Base-by-base conservation (phyloP, 176 grass and related monocot species). In the Saccharum officinarum region DNA sequence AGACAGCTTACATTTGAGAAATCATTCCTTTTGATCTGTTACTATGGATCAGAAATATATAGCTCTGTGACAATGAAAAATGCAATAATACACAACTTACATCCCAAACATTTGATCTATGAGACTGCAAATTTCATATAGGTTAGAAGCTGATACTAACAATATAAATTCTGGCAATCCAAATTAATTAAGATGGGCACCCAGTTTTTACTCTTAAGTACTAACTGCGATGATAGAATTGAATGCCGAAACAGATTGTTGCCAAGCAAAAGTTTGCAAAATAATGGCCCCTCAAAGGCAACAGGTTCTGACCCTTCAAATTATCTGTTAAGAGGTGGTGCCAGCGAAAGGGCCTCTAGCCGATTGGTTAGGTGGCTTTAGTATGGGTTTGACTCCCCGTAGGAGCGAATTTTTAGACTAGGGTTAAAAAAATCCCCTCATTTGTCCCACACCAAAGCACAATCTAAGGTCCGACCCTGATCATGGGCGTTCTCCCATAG, bases 1-100 rank as follows among this genome's bases (percentile, higher is more conserved):
- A 86, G 34, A 41, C 26, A 87, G 13, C 10, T 73, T 78, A 78
- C 69, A 72, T 10, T 71, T 78, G 55, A 90, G n/a, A 78, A 73
- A 83, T 42, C 38, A 83, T 28, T 6, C 52, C 10, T 67, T 83
- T 55, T 62, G 3, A 59, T 79, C 79, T 67, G 17, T 79, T 79
- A 75, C 14, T 39, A 20, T 45, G 11, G 38, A 40, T 40, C 69
- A 75, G 31, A 66, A 79, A 80, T n/a, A 46, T 47, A n/a, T 82
- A 87, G 39, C 15, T 77, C 20, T 16, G 37, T 31, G 7, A 65
- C 14, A 67, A 42, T 52, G 41, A 18, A 74, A 73, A 85, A 63
- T 55, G 31, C n/a, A n/a, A 77, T 30, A 73, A 22, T 49, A 47
- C 20, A n/a, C 28, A 79, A 79, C 41, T 64, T 38, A 81, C 42